Evolutionary conservation across 345 rosid genomes (phyloP), one percentile per base, ranked within the genome.

Genomic region (Populus alba): DNA sequence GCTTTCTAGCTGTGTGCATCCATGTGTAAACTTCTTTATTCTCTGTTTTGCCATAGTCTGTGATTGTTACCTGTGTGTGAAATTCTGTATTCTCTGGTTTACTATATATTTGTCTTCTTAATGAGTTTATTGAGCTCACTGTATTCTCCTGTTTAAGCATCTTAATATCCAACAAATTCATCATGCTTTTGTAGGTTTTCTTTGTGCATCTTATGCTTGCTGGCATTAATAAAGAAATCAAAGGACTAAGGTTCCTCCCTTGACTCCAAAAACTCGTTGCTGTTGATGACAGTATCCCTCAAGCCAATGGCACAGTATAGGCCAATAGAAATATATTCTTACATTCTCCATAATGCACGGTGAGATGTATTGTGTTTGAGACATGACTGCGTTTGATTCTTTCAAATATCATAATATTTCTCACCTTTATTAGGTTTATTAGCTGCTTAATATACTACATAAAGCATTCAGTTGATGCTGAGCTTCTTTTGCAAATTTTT

Each of bases 141-240:
- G 27, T 67, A 8, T 31, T 8, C 22, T 78, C 47, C 6, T 47
- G 17, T 51, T 68, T 63, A 62, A 68, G 45, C 59, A 41, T 76
- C 53, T 66, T 73, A 71, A 75, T 74, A 66, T 71, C 77, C 75
- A 71, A 77, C 53, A 15, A 73, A 78, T 45, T 78, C n/a, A 41
- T 25, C 22, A 71, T 90, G 81, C 35, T 82, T 92, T 76, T 70
- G 71, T 92, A 96, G 98, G 98, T 96, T 81, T 96, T 91, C 91
- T 96, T 96, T 83, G 92, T 97, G 57, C 95, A 90, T 78, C 95
- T 94, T 74, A 90, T 94, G 53, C 97, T 96, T 73, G 92, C 97
- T 12, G 99, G 92, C 80, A 87, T 96, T 97, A 92, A 91, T 74
- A 96, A 92, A 81, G 98, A 96, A 81, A 90, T 96, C 37, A 92